Evolutionary conservation across 352 stramenopile genomes (phyloP), one percentile per base, ranked within the genome.

Genomic region (Globisporangium paddicum): DNA sequence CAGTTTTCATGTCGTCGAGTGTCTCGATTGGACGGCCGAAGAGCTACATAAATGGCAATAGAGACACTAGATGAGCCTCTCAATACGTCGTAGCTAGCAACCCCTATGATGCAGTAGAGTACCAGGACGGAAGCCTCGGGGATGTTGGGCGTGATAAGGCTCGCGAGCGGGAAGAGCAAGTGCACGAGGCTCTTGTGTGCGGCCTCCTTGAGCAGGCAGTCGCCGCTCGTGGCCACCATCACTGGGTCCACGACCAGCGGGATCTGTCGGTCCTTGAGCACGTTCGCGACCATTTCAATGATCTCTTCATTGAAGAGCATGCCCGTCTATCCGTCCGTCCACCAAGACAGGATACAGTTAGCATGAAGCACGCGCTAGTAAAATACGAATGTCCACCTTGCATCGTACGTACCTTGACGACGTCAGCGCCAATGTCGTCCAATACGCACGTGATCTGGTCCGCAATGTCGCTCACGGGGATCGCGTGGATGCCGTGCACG

Each of bases 101-200:
- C 8, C 40, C 3, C 9, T n/a, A 13, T 26, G 1, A 11, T 25
- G 14, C 5, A 53, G 23, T 26, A n/a, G 14, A 56, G 63, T 54
- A 98, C 69, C 28, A 98, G 67, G 34, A 77, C 85, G 32, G 95
- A 86, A 2, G 92, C 93, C 68, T 98, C 95, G n/a, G 87, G 93
- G 62, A 96, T 94, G 64, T 98, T 98, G 23, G 95, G 95, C 34
- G 93, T 98, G 52, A 98, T 80, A 37, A 98, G 68, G 60, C 84
- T 86, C 21, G 81, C 85, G 46, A 88, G 72, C 10, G 93, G 91
- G 62, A 98, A 97, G 16, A 98, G 67, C 35, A 78, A 57, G 45
- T 73, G 40, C 53, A 93, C 79, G 38, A 98, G 79, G 32, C 72
- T 73, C 11, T 66, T 53, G 42, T 93, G 70, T 14, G 90, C 89